These are phyloP conservation scores for Plasmodium blacklocki DNA, from an alignment of 169 alveolate species.

Conservation along the genomic window DNA sequence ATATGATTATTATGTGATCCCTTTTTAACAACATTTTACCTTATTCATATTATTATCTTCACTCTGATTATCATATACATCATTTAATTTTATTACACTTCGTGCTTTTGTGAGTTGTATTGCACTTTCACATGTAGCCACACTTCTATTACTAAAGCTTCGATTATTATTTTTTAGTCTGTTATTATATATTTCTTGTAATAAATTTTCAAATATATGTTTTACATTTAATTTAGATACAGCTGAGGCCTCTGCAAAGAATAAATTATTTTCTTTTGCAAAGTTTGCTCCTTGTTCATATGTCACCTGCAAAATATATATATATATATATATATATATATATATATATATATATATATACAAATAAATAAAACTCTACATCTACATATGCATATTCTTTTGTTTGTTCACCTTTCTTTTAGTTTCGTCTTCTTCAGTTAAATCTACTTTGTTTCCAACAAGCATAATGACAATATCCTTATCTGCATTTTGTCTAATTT, in stretches of 20 bases:
- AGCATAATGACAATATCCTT: slow-evolving; percentile 98
- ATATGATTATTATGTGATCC: background rate
- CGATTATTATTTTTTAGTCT: slow-evolving; percentile 41
- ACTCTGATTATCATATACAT: slow-evolving; percentile 13
- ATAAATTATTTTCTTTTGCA: slow-evolving; percentile 92
- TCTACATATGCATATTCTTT: background rate
- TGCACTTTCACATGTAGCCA: slow-evolving; percentile 53
- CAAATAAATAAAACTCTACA: too few relatives aligned
- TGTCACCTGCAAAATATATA: too few relatives aligned
- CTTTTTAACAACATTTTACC: slow-evolving; percentile 27
- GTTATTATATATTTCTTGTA: slow-evolving; percentile 90
- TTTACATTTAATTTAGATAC: slow-evolving; percentile 96
- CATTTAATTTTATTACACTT: slow-evolving; percentile 52
- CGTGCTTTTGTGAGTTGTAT: slow-evolving; percentile 53
- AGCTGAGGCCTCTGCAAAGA: slow-evolving; percentile 97
- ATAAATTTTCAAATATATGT: slow-evolving; percentile 95
- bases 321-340: too few relatives aligned
- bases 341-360: too few relatives aligned
- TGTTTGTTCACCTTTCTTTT: slow-evolving; percentile 90
- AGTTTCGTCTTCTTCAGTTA: slow-evolving; percentile 92
- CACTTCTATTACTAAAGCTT: slow-evolving; percentile 38
- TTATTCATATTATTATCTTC: slow-evolving; percentile 10
- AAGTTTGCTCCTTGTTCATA: slow-evolving; percentile 90
- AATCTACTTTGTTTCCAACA: slow-evolving; percentile 99
- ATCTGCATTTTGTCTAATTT: slow-evolving; percentile 97